phyloP scores from a whole-genome alignment of 805 yeast species.

The Kazachstania africana region DNA sequence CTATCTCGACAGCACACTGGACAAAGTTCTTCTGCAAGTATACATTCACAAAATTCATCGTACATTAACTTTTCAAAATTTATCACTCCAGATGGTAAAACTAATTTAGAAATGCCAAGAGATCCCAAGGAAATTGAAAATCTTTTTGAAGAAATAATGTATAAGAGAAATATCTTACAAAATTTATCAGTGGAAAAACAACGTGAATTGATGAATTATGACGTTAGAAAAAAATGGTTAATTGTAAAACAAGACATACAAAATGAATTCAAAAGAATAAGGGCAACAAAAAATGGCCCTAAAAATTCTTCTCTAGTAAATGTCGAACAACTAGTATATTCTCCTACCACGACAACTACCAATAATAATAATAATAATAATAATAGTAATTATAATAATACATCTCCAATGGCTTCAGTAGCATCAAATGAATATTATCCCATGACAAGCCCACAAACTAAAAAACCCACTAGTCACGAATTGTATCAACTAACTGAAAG shows the following conservation, averaged over 20 bases:
- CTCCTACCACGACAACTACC: too few species aligned
- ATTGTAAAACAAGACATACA: conserved; percentile 76
- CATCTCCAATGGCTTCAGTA: too few species aligned
- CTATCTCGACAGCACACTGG: too few species aligned
- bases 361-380: too few species aligned
- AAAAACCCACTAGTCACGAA: neutral
- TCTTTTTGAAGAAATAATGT: conserved; percentile 72
- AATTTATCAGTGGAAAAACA: conserved; percentile 60
- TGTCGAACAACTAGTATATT: too few species aligned
- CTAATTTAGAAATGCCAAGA: conserved; percentile 50
- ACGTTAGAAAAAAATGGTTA: conserved; percentile 81
- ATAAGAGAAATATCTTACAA: conserved; percentile 60
- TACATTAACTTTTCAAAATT: conserved; percentile 19
- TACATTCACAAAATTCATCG: conserved; percentile 19
- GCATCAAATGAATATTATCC: too few species aligned
- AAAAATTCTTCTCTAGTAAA: too few species aligned
- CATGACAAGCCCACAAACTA: too few species aligned
- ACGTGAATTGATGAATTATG: conserved; percentile 62
- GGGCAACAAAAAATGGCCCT: too few species aligned
- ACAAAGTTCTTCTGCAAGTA: too few species aligned
- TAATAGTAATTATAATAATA: too few species aligned
- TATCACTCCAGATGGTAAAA: conserved; percentile 22
- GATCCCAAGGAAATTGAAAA: conserved; percentile 56
- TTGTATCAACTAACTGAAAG: conserved; percentile 6
- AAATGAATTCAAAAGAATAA: conserved; percentile 55